Conservation (phyloP, 1,284 basidiomycete genomes). For the Farysia itapuensis region DNA sequence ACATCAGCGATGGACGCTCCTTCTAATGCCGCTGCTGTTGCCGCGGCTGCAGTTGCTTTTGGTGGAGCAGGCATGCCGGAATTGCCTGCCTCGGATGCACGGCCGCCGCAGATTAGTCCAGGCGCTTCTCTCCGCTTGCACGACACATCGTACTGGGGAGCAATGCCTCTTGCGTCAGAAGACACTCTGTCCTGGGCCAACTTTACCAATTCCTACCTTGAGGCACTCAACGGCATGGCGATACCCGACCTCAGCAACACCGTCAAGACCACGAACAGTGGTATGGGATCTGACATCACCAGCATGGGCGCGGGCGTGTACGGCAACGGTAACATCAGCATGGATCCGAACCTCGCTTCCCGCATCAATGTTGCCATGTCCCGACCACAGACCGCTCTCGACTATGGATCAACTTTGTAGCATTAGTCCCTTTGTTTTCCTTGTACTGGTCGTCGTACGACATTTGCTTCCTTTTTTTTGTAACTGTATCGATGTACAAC, state of each 20-base stretch:
- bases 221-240: constrained; percentile 34
- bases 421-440: too few species aligned
- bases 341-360: too few species aligned
- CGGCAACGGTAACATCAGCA: too few species aligned
- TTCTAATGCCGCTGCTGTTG: background rate
- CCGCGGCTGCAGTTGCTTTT: background rate
- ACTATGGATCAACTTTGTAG: too few species aligned
- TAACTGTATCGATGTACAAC: too few species aligned
- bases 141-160: constrained; percentile 40
- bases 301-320: background rate
- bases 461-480: too few species aligned
- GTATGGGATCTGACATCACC: too few species aligned
- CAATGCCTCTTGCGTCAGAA: constrained; percentile 34
- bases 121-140: constrained; percentile 31
- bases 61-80: background rate
- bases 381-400: too few species aligned
- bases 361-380: too few species aligned
- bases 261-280: too few species aligned
- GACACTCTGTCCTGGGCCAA: constrained; percentile 36
- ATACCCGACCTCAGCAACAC: background rate
- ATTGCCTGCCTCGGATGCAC: background rate
- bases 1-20: background rate
- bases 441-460: too few species aligned
- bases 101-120: constrained; percentile 7
- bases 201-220: constrained; percentile 35